phyloP scores from a whole-genome alignment of 2,329 filamentous ascomycete species.

The Fusarium ambrosium region DNA sequence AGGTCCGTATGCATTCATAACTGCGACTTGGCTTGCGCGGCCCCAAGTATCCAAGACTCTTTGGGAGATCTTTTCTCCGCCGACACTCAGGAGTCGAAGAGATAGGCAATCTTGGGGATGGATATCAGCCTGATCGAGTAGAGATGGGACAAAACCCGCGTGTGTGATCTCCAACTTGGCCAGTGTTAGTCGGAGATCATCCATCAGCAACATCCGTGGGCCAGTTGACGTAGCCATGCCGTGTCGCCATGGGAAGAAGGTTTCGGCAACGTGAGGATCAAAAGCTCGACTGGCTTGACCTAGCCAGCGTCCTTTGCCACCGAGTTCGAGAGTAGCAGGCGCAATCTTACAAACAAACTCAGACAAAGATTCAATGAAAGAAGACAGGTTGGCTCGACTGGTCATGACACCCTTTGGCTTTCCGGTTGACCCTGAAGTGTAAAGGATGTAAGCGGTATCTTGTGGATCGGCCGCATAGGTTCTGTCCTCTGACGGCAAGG shows the following conservation, averaged over 20 bases:
- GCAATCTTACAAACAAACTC: slow-evolving; percentile 7
- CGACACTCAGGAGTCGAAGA: slow-evolving; percentile 1
- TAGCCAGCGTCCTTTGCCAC: slow-evolving; percentile 8
- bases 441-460: neutral
- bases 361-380: slow-evolving; percentile 3
- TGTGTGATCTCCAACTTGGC: neutral
- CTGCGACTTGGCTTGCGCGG: neutral
- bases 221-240: slow-evolving; percentile 3
- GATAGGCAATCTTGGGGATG: neutral
- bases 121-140: slow-evolving; percentile 2
- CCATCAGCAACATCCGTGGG: neutral
- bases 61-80: slow-evolving; percentile 6
- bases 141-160: neutral
- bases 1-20: slow-evolving; percentile 8
- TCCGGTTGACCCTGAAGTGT: neutral
- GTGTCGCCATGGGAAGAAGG: slow-evolving; percentile 2
- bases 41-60: slow-evolving; percentile 6
- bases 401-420: slow-evolving; percentile 15
- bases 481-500: neutral
- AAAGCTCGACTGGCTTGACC: slow-evolving; percentile 15
- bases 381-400: slow-evolving; percentile 1
- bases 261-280: slow-evolving; percentile 10
- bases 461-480: neutral
- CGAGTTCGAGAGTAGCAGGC: slow-evolving; percentile 4
- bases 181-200: neutral